These are phyloP conservation scores for Hypocreales sp. DNA, from an alignment of 2,329 filamentous ascomycete genomes.

Conservation along the genomic window DNA sequence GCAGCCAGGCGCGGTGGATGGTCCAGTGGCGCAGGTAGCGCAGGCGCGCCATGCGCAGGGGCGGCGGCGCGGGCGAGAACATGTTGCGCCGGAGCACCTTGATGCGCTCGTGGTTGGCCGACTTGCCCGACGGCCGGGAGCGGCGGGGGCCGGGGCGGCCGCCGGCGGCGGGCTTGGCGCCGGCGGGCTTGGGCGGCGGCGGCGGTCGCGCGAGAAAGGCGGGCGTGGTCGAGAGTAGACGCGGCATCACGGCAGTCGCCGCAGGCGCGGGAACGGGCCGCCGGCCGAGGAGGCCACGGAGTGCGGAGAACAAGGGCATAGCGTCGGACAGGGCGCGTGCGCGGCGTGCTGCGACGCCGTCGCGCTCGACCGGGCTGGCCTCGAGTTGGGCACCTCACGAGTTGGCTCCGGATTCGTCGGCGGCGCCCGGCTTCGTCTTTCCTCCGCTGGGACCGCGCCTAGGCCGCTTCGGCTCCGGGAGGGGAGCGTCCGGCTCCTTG, in stretches of 20 bases:
- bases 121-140: conserved; percentile 10
- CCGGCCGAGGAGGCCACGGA: conserved; percentile 15
- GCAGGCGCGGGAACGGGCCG: conserved; percentile 4
- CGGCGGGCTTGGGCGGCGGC: conserved; percentile 10
- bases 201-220: conserved; percentile 14
- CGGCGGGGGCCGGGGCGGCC: too few species aligned
- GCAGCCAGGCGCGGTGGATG: conserved; percentile 88
- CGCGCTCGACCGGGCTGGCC: too few species aligned
- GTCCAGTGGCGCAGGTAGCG: conserved; percentile 93
- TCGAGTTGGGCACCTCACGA: too few species aligned
- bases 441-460: too few species aligned
- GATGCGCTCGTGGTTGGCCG: conserved; percentile 26
- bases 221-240: conserved; percentile 17
- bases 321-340: too few species aligned
- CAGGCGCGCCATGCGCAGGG: conserved; percentile 77
- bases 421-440: too few species aligned
- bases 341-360: too few species aligned
- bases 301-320: conserved; percentile 14
- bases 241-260: conserved; percentile 5
- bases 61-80: conserved; percentile 39
- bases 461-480: too few species aligned
- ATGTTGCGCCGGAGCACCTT: conserved; percentile 29
- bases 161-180: too few species aligned
- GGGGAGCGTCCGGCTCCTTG: too few species aligned
- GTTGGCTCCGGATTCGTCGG: too few species aligned